Base-by-base conservation (phyloP, 441 rosid genomes). In the Pelargonium myrrhifolium region DNA sequence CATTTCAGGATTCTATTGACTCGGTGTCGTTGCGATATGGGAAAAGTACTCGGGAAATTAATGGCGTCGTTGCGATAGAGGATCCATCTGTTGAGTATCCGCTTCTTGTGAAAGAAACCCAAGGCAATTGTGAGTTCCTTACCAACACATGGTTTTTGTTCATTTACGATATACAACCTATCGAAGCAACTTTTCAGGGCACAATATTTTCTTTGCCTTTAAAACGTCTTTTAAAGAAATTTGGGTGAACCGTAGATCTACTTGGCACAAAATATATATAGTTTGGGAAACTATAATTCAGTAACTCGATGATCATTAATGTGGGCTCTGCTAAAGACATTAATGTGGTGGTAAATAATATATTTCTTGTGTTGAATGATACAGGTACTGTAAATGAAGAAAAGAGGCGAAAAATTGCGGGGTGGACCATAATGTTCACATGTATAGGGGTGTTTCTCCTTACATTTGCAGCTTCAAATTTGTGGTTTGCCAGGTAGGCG, bases 371-470 rank as follows among this genome's bases (percentile, higher is more conserved):
- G 24, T 65, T 51, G 17, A 51, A 66, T 75, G 35, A 59, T 77
- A 72, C 86, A 95, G 99, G 64, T 75, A 59, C 74, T 66, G 60
- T 82, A 31, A 82, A 72, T 35, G 92, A 86, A 77, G 84, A 80
- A 68, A 87, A 74, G 69, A 81, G 99, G 80, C 76, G 99, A 71
- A 85, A 70, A 42, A 69, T 90, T 60, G 93, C 98, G 76, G 96
- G 97, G 58, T 94, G 96, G 99, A 88, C 89, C 72, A 94, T 94
- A 74, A 81, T 84, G 86, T 76, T 82, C 66, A 86, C 88, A 1
- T 90, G 93, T 68, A 65, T 84, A 4, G 99, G 97, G 53, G 90
- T 85, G 12, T 79, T 90, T 74, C 66, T 85, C 66, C 87, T 94
- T 67, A 82, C 98, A 65, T 94, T 74, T 72, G 71, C 87, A 12